Conservation (phyloP, 305 asterid genomes). For the Fraxinus dipetala region DNA sequence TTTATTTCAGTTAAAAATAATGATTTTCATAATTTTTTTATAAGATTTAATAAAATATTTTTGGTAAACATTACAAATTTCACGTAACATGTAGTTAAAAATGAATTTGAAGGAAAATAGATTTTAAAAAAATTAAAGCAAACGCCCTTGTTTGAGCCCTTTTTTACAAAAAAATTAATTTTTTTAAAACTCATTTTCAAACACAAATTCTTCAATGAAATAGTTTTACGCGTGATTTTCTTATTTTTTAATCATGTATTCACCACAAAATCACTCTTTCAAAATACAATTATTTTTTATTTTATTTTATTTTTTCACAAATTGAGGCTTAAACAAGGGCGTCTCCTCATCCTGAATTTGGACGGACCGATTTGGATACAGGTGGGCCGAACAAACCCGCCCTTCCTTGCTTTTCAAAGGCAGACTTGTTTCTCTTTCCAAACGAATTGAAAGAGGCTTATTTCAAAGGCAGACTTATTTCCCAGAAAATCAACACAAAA, state of each 20-base stretch:
- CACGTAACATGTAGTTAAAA: background rate
- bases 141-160: too few species aligned
- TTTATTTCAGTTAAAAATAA: too few species aligned
- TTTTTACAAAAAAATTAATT: too few species aligned
- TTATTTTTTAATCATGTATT: too few species aligned
- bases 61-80: too few species aligned
- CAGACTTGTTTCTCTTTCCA: background rate
- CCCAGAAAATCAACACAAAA: background rate
- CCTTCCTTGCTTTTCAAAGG: background rate
- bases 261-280: background rate
- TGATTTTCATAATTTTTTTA: too few species aligned
- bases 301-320: background rate
- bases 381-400: background rate
- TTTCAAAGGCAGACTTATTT: background rate
- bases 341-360: background rate
- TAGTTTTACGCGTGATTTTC: too few species aligned
- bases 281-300: too few species aligned
- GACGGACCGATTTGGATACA: background rate
- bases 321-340: background rate
- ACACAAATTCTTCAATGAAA: background rate
- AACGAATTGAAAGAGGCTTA: background rate
- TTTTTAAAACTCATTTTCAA: background rate
- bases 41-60: too few species aligned
- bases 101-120: background rate
- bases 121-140: too few species aligned